Percentiles rank a stretch among this genome's conserved stretches.
Conservation (phyloP, 2,329 filamentous ascomycete genomes). For the Penicillium sp. region DNA sequence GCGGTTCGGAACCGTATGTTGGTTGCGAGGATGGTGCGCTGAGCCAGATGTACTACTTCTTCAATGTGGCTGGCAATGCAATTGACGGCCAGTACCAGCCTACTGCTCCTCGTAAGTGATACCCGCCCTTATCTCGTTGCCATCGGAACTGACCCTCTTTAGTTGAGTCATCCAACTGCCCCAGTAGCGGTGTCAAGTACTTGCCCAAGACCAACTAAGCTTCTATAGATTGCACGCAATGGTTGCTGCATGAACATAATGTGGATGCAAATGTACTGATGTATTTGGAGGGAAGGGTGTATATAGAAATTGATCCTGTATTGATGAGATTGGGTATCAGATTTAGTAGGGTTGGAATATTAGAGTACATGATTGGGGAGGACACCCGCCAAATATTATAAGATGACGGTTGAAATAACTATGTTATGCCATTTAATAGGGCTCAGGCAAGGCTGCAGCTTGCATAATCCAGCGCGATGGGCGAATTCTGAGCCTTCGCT, state of each 20-base stretch:
- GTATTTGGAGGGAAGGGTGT: not conserved
- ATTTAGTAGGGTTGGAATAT: not conserved
- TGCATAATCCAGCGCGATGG: not conserved
- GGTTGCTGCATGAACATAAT: not conserved
- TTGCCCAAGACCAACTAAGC: conserved; percentile 52
- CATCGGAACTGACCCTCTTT: not conserved
- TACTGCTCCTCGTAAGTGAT: conserved; percentile 47
- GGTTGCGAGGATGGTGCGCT: conserved; percentile 51
- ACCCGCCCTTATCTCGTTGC: not conserved
- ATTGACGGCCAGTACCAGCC: conserved; percentile 63
- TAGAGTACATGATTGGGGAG: not conserved
- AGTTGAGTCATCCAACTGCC: conserved; percentile 58
- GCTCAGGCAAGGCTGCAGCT: not conserved
- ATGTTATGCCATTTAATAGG: not conserved
- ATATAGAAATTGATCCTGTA: not conserved
- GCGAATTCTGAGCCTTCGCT: not conserved
- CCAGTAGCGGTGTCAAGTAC: conserved; percentile 63
- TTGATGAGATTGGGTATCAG: not conserved
- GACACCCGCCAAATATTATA: not conserved
- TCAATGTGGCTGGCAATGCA: conserved; percentile 55
- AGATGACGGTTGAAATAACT: not conserved
- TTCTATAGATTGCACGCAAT: not conserved
- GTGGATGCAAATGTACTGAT: not conserved
- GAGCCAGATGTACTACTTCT: conserved; percentile 58
- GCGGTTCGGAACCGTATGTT: conserved; percentile 52